Evolutionary conservation across 202 grass and related monocot species (phyloP).

Genomic region (Bolboschoenoplectus hybrid): DNA sequence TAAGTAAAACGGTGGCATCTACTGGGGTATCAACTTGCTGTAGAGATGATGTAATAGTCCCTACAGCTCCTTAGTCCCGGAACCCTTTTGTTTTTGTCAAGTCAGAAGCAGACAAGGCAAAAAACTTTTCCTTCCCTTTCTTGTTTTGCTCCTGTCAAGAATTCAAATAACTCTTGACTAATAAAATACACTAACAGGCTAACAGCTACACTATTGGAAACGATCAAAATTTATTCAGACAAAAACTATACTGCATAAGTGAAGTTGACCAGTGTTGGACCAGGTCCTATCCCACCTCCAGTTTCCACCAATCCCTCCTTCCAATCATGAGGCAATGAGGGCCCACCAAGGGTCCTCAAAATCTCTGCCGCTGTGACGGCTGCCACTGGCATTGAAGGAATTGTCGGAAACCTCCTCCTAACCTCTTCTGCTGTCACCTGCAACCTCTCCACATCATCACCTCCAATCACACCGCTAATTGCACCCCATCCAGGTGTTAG

Average conservation of each 20-base stretch:
- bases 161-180: not conserved
- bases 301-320: conserved; percentile 20
- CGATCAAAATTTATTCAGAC: conserved; percentile 13
- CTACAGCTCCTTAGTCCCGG: not conserved
- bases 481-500: conserved; percentile 87
- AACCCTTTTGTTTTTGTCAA: not conserved
- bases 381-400: conserved; percentile 90
- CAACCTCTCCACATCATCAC: conserved; percentile 47
- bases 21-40: not conserved
- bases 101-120: not conserved
- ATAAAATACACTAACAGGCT: not conserved
- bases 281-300: conserved; percentile 55
- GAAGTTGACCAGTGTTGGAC: conserved; percentile 77
- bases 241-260: conserved; percentile 61
- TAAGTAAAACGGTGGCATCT: not conserved
- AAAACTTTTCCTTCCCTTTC: not conserved
- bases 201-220: not conserved
- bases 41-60: not conserved
- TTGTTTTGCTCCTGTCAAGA: not conserved
- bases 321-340: conserved; percentile 56
- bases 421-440: conserved; percentile 52
- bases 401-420: conserved; percentile 60
- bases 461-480: not conserved
- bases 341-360: conserved; percentile 58
- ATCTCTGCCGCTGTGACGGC: conserved; percentile 55